A percentile compares a stretch with the other conserved stretches of the same genome.
These are phyloP conservation scores for Fusarium equiseti DNA, from an alignment of 2,329 filamentous ascomycete species.

Conservation along the genomic window DNA sequence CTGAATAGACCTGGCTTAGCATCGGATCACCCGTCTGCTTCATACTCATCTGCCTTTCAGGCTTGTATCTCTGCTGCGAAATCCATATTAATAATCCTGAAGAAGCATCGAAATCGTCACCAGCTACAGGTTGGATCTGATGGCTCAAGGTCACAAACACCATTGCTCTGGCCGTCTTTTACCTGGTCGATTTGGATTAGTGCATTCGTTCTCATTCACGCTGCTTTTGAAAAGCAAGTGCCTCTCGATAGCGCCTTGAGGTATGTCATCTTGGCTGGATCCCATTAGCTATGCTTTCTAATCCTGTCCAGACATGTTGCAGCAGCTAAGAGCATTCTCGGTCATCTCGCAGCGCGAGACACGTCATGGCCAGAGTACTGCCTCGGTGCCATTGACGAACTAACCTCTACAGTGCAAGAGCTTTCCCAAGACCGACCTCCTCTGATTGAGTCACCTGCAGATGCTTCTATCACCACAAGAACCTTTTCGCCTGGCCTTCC, in stretches of 20 bases:
- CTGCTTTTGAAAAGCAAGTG: slow-evolving; percentile 60
- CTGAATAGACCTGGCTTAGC: slow-evolving; percentile 64
- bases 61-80: slow-evolving; percentile 64
- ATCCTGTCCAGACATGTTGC: slow-evolving; percentile 44
- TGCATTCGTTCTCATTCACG: slow-evolving; percentile 63
- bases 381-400: slow-evolving; percentile 49
- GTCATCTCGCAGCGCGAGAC: slow-evolving; percentile 47
- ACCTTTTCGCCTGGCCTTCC: not conserved
- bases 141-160: slow-evolving; percentile 33
- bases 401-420: slow-evolving; percentile 48
- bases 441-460: slow-evolving; percentile 27
- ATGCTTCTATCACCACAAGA: slow-evolving; percentile 18
- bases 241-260: slow-evolving; percentile 54
- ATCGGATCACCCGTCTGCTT: slow-evolving; percentile 56
- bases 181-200: slow-evolving; percentile 68
- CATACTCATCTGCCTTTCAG: slow-evolving; percentile 62
- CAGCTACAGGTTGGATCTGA: slow-evolving; percentile 16
- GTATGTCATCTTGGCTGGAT: slow-evolving; percentile 40
- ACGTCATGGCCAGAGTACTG: slow-evolving; percentile 53
- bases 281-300: rapidly evolving
- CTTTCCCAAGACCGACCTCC: slow-evolving; percentile 28
- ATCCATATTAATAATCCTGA: slow-evolving; percentile 59
- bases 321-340: slow-evolving; percentile 47
- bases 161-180: slow-evolving; percentile 63
- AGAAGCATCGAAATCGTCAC: slow-evolving; percentile 42